Conservation (phyloP, 192 early-diverging fungal genomes). For the Rhizophagus clarus region DNA sequence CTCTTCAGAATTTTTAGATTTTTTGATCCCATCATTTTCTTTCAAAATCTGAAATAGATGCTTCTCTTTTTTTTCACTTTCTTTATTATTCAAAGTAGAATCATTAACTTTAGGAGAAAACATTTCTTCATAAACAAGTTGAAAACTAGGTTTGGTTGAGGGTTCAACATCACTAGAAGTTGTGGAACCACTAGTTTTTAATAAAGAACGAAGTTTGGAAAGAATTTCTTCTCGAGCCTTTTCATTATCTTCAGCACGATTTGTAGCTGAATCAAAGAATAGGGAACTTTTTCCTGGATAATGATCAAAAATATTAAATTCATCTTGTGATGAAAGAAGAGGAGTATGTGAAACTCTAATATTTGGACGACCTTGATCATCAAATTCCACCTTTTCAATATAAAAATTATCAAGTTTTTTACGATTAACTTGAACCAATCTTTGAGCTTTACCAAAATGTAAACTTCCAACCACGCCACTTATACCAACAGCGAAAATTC, state of each 20-base stretch:
- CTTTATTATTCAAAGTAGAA: neutral
- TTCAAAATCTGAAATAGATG: too few species aligned
- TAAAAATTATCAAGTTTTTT: conserved; percentile 57
- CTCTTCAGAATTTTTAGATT: too few species aligned
- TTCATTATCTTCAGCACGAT: neutral
- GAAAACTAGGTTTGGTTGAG: neutral
- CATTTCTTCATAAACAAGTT: neutral
- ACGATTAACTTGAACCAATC: conserved; percentile 28
- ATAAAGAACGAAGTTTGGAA: neutral
- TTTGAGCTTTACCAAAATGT: conserved; percentile 35
- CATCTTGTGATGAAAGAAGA: neutral
- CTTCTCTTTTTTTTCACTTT: neutral
- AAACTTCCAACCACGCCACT: conserved; percentile 63
- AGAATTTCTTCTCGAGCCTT: neutral
- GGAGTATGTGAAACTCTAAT: conserved; percentile 38
- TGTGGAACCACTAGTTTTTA: neutral
- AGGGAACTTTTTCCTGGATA: neutral
- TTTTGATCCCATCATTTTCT: too few species aligned
- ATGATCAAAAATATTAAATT: neutral
- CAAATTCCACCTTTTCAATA: conserved; percentile 59
- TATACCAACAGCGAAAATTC: conserved; percentile 60
- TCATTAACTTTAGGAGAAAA: neutral
- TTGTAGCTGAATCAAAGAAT: conserved; percentile 6
- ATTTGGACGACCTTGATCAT: conserved; percentile 50
- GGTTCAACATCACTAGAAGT: neutral